A percentile compares a stretch with the other conserved stretches of the same genome.
Evolutionary conservation across 305 asterid species (phyloP).

Genomic region (Salvia sclarea): DNA sequence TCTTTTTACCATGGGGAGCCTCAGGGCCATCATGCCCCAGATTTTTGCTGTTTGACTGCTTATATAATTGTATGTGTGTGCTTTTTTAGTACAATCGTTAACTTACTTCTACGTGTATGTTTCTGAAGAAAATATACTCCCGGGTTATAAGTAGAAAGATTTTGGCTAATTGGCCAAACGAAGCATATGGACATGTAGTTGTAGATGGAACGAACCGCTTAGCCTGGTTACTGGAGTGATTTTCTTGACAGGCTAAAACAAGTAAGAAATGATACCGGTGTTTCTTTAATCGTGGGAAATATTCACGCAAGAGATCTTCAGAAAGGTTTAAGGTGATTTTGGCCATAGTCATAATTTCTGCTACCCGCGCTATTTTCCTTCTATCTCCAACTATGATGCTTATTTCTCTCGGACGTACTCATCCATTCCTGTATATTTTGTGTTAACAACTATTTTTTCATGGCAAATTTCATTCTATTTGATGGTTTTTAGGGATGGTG

Average conservation of each 20-base stretch:
- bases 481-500: slow-evolving; percentile 55
- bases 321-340: neutral
- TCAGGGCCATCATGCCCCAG: neutral
- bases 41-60: neutral
- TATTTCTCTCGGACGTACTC: neutral
- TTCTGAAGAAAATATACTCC: neutral
- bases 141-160: neutral
- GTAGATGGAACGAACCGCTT: slow-evolving; percentile 16
- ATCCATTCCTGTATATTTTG: neutral
- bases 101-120: neutral
- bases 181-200: neutral
- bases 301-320: neutral
- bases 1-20: too few relatives aligned
- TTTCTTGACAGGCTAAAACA: neutral
- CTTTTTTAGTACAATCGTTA: neutral
- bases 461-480: neutral
- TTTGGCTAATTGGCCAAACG: neutral
- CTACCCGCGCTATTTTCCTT: neutral
- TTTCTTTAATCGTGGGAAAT: neutral
- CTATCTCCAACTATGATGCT: neutral
- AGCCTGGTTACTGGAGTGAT: neutral
- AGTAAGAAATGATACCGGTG: too few relatives aligned
- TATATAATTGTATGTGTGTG: too few relatives aligned
- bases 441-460: neutral
- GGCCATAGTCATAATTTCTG: neutral